A percentile compares a stretch with the other conserved stretches of the same genome.
Conservation (phyloP, 2,329 filamentous ascomycete species). For the Cordyceps javanica region DNA sequence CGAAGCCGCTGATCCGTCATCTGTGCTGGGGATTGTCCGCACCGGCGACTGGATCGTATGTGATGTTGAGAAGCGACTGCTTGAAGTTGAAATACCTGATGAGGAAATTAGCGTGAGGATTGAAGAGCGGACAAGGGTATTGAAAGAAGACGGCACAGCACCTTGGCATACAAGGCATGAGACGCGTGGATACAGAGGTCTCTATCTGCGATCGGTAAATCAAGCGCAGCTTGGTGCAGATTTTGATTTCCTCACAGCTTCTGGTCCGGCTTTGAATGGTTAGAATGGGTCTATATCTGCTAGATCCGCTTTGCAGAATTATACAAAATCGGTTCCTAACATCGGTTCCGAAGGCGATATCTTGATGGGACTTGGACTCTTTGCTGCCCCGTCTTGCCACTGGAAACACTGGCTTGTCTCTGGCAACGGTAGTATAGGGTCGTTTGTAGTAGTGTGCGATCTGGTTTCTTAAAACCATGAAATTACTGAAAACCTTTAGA, state of each 20-base stretch:
- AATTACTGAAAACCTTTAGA: too few species aligned
- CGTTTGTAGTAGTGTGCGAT: too few species aligned
- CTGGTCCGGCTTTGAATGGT: conserved; percentile 21
- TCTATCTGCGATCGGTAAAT: conserved; percentile 55
- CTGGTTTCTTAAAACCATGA: too few species aligned
- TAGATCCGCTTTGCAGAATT: too few species aligned
- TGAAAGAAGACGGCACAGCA: conserved; percentile 21
- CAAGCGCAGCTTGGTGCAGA: conserved; percentile 54
- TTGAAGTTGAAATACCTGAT: conserved; percentile 54
- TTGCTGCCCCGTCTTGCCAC: background rate
- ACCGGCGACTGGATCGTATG: conserved; percentile 77
- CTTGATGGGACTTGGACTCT: background rate
- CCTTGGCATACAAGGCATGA: conserved; percentile 31
- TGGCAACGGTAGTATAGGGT: too few species aligned
- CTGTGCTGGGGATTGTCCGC: conserved; percentile 68
- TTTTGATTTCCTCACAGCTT: conserved; percentile 54
- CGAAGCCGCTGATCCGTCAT: conserved; percentile 70
- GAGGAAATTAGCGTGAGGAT: conserved; percentile 62
- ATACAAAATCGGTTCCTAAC: too few species aligned
- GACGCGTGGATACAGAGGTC: conserved; percentile 50
- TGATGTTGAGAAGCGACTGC: conserved; percentile 61
- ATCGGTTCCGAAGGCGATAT: too few species aligned
- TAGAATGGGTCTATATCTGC: background rate
- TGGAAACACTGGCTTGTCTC: too few species aligned
- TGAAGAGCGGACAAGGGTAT: conserved; percentile 49